Evolutionary conservation across 169 alveolate genomes (phyloP).

Genomic region (Cyclospora cayetanensis): DNA sequence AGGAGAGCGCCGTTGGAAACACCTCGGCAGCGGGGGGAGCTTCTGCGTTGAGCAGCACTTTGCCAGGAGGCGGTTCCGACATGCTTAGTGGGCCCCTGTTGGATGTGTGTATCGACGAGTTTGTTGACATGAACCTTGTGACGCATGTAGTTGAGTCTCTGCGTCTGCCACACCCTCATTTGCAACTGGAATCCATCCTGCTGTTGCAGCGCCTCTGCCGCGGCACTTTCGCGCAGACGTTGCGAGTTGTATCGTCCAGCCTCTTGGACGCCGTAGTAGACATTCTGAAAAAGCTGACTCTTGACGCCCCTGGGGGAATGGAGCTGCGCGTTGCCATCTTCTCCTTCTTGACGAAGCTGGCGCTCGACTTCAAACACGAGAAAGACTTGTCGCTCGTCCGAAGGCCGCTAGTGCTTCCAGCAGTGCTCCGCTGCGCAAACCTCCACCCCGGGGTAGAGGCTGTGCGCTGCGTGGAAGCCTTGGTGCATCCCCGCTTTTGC

Average conservation of each 20-base stretch:
- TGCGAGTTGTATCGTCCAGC: conserved; percentile 62
- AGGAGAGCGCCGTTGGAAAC: conserved; percentile 49
- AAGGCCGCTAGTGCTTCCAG: conserved; percentile 66
- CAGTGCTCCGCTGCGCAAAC: conserved; percentile 67
- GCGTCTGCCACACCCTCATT: conserved; percentile 70
- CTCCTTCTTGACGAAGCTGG: conserved; percentile 66
- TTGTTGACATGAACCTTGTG: conserved; percentile 54
- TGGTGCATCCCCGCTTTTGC: conserved; percentile 63
- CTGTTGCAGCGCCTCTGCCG: conserved; percentile 70
- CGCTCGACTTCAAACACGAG: conserved; percentile 64
- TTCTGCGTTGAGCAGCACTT: background rate
- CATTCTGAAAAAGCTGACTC: conserved; percentile 43
- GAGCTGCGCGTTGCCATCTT: conserved; percentile 72
- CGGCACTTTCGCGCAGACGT: conserved; percentile 70
- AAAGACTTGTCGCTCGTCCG: conserved; percentile 64
- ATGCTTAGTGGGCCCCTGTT: conserved; percentile 65
- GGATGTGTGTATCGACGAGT: conserved; percentile 68
- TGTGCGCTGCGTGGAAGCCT: conserved; percentile 66
- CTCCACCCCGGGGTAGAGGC: conserved; percentile 64
- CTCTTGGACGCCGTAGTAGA: conserved; percentile 64
- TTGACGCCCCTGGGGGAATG: conserved; percentile 57
- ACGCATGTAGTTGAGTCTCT: conserved; percentile 69
- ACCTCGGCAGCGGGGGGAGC: background rate
- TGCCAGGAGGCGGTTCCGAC: conserved; percentile 41
- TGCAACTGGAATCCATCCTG: conserved; percentile 70